Percentiles rank a stretch among this genome's conserved stretches.
Evolutionary conservation across 805 yeast species (phyloP).

Genomic region (Ogataea corticis): DNA sequence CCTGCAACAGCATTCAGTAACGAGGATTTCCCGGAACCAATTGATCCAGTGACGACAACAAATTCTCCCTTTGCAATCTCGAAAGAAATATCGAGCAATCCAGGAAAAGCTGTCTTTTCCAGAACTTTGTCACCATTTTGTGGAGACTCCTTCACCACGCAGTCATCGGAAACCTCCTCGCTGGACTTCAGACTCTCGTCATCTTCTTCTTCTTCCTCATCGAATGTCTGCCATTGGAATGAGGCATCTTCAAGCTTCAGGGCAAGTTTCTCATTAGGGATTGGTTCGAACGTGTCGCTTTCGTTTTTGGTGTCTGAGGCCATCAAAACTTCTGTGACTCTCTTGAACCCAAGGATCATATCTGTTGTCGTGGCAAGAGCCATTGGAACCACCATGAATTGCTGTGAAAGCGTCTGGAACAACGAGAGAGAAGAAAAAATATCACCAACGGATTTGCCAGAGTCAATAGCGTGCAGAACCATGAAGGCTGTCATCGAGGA

Average conservation of each 20-base stretch:
- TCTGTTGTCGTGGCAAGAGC: constrained; percentile 68
- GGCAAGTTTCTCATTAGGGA: constrained; percentile 37
- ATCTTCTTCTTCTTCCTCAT: constrained; percentile 32
- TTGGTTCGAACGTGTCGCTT: constrained; percentile 23
- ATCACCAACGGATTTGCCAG: constrained; percentile 51
- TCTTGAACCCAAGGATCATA: constrained; percentile 57
- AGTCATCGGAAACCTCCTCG: no score
- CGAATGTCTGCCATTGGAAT: constrained; percentile 66
- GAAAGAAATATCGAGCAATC: constrained; percentile 53
- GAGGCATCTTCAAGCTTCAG: constrained; percentile 53
- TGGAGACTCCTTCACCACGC: constrained; percentile 5
- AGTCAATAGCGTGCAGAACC: constrained; percentile 38
- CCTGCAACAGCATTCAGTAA: constrained; percentile 72
- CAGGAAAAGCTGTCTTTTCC: constrained; percentile 36
- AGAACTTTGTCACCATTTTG: constrained; percentile 22
- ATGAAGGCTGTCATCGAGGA: constrained; percentile 64
- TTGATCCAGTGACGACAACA: constrained; percentile 67
- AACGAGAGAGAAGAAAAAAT: constrained; percentile 70
- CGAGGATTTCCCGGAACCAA: constrained; percentile 82
- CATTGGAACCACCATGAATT: constrained; percentile 67
- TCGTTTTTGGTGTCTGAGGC: constrained; percentile 39
- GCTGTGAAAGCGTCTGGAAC: constrained; percentile 60
- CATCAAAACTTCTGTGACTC: constrained; percentile 56
- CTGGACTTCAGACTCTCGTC: no score
- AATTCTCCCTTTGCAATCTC: constrained; percentile 61